Conservation (phyloP, 148 eudicot species). For the Pharnaceum exiguum region DNA sequence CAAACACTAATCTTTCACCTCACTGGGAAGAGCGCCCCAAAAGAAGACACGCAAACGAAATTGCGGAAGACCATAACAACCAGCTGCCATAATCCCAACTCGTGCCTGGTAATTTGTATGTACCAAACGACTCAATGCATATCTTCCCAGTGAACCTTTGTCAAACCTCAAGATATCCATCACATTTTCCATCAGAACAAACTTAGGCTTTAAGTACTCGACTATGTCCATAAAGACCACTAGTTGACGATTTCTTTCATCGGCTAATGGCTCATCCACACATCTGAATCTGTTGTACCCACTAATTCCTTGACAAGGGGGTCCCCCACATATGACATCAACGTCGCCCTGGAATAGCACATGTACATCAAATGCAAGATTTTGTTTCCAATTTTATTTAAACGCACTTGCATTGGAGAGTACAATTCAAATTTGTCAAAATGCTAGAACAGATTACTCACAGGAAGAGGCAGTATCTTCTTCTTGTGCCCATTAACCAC, state of each 20-base stretch:
- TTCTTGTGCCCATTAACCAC: slow-evolving; percentile 52
- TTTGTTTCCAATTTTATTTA: background rate
- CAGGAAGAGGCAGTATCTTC: slow-evolving; percentile 82
- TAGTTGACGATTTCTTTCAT: slow-evolving; percentile 84
- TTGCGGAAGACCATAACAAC: slow-evolving; percentile 94
- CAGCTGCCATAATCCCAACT: slow-evolving; percentile 87
- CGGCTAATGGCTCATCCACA: slow-evolving; percentile 58
- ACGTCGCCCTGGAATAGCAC: slow-evolving; percentile 58
- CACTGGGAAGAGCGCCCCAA: slow-evolving; percentile 84
- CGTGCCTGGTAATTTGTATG: slow-evolving; percentile 84
- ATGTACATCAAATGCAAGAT: slow-evolving; percentile 1
- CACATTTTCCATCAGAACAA: slow-evolving; percentile 94
- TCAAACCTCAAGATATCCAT: slow-evolving; percentile 73
- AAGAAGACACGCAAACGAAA: slow-evolving; percentile 86
- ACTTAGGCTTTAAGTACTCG: slow-evolving; percentile 74
- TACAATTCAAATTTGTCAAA: background rate
- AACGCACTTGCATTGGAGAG: background rate
- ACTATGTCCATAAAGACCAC: slow-evolving; percentile 88
- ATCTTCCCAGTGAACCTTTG: slow-evolving; percentile 85
- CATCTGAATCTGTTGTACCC: slow-evolving; percentile 81
- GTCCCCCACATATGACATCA: slow-evolving; percentile 96
- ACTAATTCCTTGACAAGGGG: slow-evolving; percentile 99
- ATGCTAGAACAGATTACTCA: slow-evolving; percentile 29
- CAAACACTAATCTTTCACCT: slow-evolving; percentile 33
- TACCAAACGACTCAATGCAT: slow-evolving; percentile 89